Evolutionary conservation across 805 yeast species (phyloP).

Genomic region (Nakazawaea wyomingensis): DNA sequence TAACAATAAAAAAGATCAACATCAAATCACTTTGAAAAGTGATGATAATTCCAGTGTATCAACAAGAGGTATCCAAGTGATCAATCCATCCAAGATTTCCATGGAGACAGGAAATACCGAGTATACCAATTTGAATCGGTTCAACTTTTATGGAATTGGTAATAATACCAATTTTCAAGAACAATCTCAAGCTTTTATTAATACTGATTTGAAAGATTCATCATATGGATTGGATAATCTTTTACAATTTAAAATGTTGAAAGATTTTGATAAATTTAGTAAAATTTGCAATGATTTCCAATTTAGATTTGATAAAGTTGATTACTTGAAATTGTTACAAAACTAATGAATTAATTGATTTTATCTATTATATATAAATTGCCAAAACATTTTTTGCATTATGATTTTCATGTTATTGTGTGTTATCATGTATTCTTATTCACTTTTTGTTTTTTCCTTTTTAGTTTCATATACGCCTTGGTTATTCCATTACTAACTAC

Average conservation of each 20-base stretch:
- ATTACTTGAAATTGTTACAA: slow-evolving; percentile 4
- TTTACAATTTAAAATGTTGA: slow-evolving; percentile 9
- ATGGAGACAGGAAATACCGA: slow-evolving; percentile 10
- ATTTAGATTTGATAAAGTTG: slow-evolving; percentile 9
- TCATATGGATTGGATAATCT: slow-evolving; percentile 10
- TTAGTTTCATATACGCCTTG: too few relatives aligned
- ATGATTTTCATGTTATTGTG: too few relatives aligned
- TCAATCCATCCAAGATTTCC: slow-evolving; percentile 11
- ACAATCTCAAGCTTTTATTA: not conserved
- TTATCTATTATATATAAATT: too few relatives aligned
- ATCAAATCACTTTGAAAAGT: not conserved
- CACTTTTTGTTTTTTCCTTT: too few relatives aligned
- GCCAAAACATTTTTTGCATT: too few relatives aligned
- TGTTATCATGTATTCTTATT: too few relatives aligned
- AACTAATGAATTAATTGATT: not conserved
- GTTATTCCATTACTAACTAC: too few relatives aligned
- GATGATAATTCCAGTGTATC: not conserved
- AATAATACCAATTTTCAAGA: not conserved
- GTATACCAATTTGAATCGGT: slow-evolving; percentile 9
- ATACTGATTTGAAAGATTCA: slow-evolving; percentile 9
- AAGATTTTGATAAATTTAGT: slow-evolving; percentile 9
- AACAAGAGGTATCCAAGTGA: not conserved
- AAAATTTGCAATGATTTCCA: slow-evolving; percentile 7
- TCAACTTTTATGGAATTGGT: slow-evolving; percentile 12
- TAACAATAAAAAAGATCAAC: not conserved